Conservation (phyloP, 257 asterid genomes). For the Forsythia viridissima region DNA sequence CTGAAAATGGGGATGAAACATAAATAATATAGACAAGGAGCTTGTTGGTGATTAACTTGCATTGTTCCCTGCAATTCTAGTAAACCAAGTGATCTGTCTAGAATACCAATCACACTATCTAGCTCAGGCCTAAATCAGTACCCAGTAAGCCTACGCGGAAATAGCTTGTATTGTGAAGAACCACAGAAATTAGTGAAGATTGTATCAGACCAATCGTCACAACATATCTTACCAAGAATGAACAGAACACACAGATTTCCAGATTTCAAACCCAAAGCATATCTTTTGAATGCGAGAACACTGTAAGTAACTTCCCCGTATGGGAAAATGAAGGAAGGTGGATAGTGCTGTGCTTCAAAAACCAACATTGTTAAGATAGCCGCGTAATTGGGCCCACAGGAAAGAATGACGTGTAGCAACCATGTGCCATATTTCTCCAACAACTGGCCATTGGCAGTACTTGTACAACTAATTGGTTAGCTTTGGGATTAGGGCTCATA, state of each 20-base stretch:
- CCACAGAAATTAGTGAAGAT: constrained; percentile 4
- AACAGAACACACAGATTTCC: constrained; percentile 6
- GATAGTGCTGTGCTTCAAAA: neutral
- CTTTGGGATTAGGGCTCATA: constrained; percentile 22
- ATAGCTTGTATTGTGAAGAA: neutral
- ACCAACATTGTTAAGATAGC: constrained; percentile 32
- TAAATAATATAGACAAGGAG: constrained; percentile 15
- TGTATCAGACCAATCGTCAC: constrained; percentile 1
- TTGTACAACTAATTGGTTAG: constrained; percentile 27
- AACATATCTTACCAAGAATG: constrained; percentile 5
- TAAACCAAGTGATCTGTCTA: constrained; percentile 7
- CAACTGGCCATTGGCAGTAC: constrained; percentile 26
- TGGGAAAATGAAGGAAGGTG: constrained; percentile 11
- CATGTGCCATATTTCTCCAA: constrained; percentile 6
- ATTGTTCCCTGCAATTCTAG: constrained; percentile 20
- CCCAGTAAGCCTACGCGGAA: neutral
- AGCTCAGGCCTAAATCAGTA: neutral
- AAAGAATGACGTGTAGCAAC: constrained; percentile 15
- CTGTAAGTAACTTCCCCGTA: constrained; percentile 13
- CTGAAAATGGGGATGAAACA: constrained; percentile 20
- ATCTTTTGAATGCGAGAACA: constrained; percentile 6
- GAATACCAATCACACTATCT: constrained; percentile 7
- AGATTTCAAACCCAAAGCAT: constrained; percentile 11
- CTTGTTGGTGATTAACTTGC: constrained; percentile 23
- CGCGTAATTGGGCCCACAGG: neutral